Conservation (phyloP, 2,329 filamentous ascomycete genomes). For the Aspergillus brunneoviolaceus region DNA sequence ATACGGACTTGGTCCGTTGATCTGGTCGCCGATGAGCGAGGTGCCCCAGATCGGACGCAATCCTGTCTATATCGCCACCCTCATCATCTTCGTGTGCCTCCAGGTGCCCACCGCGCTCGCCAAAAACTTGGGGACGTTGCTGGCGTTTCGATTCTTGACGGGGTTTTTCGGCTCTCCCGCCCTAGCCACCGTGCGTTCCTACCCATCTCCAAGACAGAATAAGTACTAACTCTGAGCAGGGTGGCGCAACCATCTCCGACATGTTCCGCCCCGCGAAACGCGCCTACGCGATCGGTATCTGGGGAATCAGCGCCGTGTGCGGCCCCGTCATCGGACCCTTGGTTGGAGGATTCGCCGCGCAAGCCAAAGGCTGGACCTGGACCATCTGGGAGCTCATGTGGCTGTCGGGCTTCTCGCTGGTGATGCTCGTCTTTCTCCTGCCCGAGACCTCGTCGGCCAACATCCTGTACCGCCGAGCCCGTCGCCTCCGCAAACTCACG, state of each 20-base stretch:
- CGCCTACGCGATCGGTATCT: constrained; percentile 38
- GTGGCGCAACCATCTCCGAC: constrained; percentile 43
- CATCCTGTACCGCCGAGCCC: constrained; percentile 61
- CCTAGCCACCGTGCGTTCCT: constrained; percentile 33
- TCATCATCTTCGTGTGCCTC: constrained; percentile 50
- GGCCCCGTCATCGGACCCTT: constrained; percentile 61
- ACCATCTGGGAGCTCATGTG: constrained; percentile 24
- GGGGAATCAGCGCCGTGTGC: constrained; percentile 49
- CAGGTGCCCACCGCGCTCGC: constrained; percentile 48
- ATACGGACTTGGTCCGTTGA: constrained; percentile 50
- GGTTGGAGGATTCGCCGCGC: constrained; percentile 60
- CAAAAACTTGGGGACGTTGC: constrained; percentile 50
- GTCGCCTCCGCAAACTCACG: constrained; percentile 59
- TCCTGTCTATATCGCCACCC: constrained; percentile 49
- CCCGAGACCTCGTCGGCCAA: constrained; percentile 63
- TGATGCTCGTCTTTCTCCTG: constrained; percentile 60
- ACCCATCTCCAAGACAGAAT: neutral
- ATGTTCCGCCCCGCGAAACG: constrained; percentile 42
- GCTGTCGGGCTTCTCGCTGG: constrained; percentile 49
- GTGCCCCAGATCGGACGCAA: constrained; percentile 52
- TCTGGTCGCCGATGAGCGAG: constrained; percentile 47
- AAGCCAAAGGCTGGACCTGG: constrained; percentile 30
- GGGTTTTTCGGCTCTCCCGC: constrained; percentile 51
- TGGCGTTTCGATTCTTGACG: constrained; percentile 52
- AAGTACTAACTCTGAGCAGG: constrained; percentile 10